These are phyloP conservation scores for Ceratocystis cubensis DNA, from an alignment of 2,329 filamentous ascomycete species.

Conservation along the genomic window DNA sequence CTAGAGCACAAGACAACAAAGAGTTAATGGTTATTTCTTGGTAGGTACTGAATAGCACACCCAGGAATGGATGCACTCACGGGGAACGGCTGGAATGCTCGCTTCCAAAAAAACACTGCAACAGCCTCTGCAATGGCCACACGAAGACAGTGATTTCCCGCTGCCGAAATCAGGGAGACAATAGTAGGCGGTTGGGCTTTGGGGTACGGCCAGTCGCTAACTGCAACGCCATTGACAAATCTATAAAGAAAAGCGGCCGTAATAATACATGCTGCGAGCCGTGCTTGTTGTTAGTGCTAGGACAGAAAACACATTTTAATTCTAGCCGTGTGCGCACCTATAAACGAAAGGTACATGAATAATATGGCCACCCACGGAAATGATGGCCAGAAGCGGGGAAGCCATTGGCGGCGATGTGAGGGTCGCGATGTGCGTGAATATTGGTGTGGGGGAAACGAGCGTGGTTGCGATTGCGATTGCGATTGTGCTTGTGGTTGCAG, in stretches of 20 bases:
- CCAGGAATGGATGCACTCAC: conserved; percentile 11
- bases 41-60: too few species aligned
- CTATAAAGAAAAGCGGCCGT: conserved; percentile 17
- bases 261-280: conserved; percentile 11
- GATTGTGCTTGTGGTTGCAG: neutral
- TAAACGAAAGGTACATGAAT: conserved; percentile 18
- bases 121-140: conserved; percentile 18
- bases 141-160: conserved; percentile 15
- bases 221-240: conserved; percentile 16
- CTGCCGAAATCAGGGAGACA: conserved; percentile 18
- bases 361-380: conserved; percentile 19
- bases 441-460: neutral
- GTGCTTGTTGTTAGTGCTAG: neutral
- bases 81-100: conserved; percentile 16
- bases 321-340: neutral
- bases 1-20: conserved; percentile 8
- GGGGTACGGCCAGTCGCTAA: conserved; percentile 18
- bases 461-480: neutral
- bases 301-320: too few species aligned
- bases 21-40: neutral
- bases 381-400: conserved; percentile 18
- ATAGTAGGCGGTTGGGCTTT: conserved; percentile 19
- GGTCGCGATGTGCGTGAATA: conserved; percentile 8
- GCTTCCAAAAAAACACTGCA: conserved; percentile 20
- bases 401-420: conserved; percentile 19